Conservation (phyloP, 352 stramenopile genomes). For the Halophytophthora polymorphica region DNA sequence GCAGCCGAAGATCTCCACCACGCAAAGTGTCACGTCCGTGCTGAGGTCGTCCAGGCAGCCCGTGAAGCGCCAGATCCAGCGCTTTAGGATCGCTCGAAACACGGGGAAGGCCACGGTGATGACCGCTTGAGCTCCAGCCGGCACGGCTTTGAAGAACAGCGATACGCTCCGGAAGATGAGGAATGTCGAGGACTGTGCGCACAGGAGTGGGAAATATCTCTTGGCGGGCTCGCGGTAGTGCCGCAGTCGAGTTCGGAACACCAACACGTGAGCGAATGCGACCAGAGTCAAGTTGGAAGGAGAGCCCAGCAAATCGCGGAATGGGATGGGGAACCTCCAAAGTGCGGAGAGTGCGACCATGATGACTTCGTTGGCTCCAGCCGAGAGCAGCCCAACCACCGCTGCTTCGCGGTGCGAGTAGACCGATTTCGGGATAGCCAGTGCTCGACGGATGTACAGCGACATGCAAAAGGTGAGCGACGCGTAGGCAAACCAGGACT, state of each 20-base stretch:
- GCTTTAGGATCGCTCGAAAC: constrained; percentile 16
- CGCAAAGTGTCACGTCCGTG: constrained; percentile 33
- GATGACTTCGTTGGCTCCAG: constrained; percentile 5
- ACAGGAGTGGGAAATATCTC: constrained; percentile 6
- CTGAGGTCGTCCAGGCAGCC: constrained; percentile 27
- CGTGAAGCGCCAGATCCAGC: constrained; percentile 16
- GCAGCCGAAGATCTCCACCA: constrained; percentile 27
- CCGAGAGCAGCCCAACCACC: constrained; percentile 11
- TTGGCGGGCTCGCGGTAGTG: neutral
- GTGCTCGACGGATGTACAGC: constrained; percentile 11
- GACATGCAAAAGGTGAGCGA: constrained; percentile 7
- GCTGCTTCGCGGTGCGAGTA: constrained; percentile 7
- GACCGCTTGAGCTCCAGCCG: constrained; percentile 11
- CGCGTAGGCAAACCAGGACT: constrained; percentile 10
- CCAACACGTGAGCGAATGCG: neutral
- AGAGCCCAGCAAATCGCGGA: constrained; percentile 11
- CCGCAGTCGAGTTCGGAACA: neutral
- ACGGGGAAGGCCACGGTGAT: constrained; percentile 18
- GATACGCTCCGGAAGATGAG: constrained; percentile 21
- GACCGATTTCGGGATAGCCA: constrained; percentile 7
- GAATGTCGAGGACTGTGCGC: constrained; percentile 11
- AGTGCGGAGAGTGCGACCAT: constrained; percentile 6
- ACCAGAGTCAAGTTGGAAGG: neutral
- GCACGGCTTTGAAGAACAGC: constrained; percentile 14
- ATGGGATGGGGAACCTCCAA: constrained; percentile 15